Conservation (phyloP, 495 filamentous ascomycete genomes). For the Neurospora sp. region DNA sequence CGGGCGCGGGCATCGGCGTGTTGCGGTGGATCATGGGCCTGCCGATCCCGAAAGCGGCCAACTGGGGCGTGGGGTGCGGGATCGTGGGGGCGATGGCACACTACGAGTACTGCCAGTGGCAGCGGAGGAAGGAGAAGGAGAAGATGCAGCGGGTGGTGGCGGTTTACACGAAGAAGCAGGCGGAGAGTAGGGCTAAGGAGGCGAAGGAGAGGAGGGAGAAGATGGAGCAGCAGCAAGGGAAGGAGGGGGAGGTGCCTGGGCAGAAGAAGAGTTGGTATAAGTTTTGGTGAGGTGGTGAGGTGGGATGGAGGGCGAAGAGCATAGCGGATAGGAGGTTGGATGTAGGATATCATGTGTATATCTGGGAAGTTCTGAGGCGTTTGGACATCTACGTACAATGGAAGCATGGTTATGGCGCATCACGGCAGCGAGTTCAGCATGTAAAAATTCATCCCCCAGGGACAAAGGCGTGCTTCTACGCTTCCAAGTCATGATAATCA, state of each 20-base stretch:
- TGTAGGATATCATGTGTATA: not conserved
- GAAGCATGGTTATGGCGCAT: not conserved
- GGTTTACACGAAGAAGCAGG: slow-evolving; percentile 63
- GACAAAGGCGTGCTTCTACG: not conserved
- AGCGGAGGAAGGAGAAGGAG: slow-evolving; percentile 57
- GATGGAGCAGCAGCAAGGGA: slow-evolving; percentile 42
- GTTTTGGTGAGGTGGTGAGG: slow-evolving; percentile 35
- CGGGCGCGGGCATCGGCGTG: slow-evolving; percentile 64
- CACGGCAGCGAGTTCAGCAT: not conserved
- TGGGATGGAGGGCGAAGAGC: not conserved
- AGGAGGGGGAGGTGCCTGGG: slow-evolving; percentile 22
- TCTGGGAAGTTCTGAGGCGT: not conserved
- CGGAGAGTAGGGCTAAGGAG: slow-evolving; percentile 37
- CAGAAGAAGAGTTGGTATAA: slow-evolving; percentile 34
- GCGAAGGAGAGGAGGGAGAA: slow-evolving; percentile 23
- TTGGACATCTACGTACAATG: not conserved
- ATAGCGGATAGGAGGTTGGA: not conserved
- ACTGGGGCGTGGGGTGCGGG: slow-evolving; percentile 79
- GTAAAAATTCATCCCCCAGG: not conserved
- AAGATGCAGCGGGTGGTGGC: slow-evolving; percentile 74
- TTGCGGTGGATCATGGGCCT: slow-evolving; percentile 57
- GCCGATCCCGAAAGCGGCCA: slow-evolving; percentile 49
- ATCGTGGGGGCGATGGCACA: slow-evolving; percentile 49
- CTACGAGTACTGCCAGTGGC: slow-evolving; percentile 74
- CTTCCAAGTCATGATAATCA: not conserved